These are phyloP conservation scores for Periconia sp. DNA, from an alignment of 2,329 filamentous ascomycete genomes.

Conservation along the genomic window DNA sequence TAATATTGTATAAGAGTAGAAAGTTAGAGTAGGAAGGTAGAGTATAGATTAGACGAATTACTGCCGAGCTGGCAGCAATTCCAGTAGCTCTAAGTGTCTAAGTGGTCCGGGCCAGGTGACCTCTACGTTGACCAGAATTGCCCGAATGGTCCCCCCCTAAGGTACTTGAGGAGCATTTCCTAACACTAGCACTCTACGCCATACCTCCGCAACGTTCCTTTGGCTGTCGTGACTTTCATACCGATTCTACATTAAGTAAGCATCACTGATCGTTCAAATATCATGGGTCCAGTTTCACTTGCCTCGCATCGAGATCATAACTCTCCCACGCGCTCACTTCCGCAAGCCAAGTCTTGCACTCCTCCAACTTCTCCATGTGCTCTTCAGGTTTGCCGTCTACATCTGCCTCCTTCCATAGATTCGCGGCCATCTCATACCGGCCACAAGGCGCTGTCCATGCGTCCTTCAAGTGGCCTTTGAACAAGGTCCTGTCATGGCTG, in stretches of 20 bases:
- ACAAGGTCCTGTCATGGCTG: constrained; percentile 58
- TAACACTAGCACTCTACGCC: constrained; percentile 30
- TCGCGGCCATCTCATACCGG: constrained; percentile 84
- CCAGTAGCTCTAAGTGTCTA: too few species aligned
- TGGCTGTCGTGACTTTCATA: constrained; percentile 72
- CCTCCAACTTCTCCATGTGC: constrained; percentile 57
- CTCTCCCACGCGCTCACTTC: constrained; percentile 73
- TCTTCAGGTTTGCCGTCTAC: constrained; percentile 41
- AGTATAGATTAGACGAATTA: too few species aligned
- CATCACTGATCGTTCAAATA: constrained; percentile 1
- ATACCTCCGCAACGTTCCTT: constrained; percentile 63
- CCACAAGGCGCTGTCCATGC: constrained; percentile 76
- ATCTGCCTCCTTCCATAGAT: constrained; percentile 73
- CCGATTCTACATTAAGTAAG: constrained; percentile 57
- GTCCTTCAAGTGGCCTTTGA: constrained; percentile 68
- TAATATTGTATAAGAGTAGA: too few species aligned
- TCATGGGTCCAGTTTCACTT: constrained; percentile 12
- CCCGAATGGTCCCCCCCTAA: too few species aligned
- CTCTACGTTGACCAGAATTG: too few species aligned
- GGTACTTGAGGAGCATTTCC: too few species aligned
- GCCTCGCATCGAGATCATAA: constrained; percentile 74
- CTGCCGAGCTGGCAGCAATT: too few species aligned
- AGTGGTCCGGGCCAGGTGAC: too few species aligned
- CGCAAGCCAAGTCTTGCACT: constrained; percentile 70
- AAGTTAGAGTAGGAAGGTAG: too few species aligned